A percentile compares a stretch with the other conserved stretches of the same genome.
Conservation (phyloP, 2,329 filamentous ascomycete genomes). For the Fusarium proliferatum region DNA sequence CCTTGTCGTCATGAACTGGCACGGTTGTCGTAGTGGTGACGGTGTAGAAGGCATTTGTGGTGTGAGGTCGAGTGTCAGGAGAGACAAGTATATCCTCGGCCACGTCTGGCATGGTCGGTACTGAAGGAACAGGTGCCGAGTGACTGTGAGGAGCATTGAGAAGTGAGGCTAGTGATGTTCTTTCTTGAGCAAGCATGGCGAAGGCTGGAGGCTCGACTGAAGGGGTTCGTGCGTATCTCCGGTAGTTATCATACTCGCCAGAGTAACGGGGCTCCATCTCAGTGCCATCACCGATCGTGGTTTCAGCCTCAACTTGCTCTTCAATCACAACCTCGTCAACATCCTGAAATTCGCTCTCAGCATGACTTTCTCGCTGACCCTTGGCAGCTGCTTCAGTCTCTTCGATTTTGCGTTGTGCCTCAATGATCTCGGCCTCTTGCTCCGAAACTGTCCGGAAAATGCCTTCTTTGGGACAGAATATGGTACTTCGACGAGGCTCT, state of each 20-base stretch:
- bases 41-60: constrained; percentile 59
- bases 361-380: constrained; percentile 13
- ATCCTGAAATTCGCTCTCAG: constrained; percentile 1
- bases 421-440: constrained; percentile 60
- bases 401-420: constrained; percentile 47
- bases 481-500: constrained; percentile 61
- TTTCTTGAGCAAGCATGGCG: constrained; percentile 63
- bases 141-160: constrained; percentile 64
- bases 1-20: constrained; percentile 60
- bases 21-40: constrained; percentile 64
- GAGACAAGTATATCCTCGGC: constrained; percentile 33
- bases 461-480: constrained; percentile 71
- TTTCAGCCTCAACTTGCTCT: constrained; percentile 33
- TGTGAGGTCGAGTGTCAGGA: constrained; percentile 55
- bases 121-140: constrained; percentile 50
- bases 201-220: constrained; percentile 72
- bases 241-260: constrained; percentile 49
- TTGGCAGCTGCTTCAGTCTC: constrained; percentile 27
- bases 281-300: constrained; percentile 19
- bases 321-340: constrained; percentile 32
- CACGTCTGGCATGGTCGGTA: constrained; percentile 51
- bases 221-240: constrained; percentile 67
- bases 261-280: constrained; percentile 49
- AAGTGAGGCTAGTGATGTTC: constrained; percentile 70
- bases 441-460: constrained; percentile 71